Base-by-base conservation (phyloP, 2,329 filamentous ascomycete genomes). In the Cladosporium colombiae region DNA sequence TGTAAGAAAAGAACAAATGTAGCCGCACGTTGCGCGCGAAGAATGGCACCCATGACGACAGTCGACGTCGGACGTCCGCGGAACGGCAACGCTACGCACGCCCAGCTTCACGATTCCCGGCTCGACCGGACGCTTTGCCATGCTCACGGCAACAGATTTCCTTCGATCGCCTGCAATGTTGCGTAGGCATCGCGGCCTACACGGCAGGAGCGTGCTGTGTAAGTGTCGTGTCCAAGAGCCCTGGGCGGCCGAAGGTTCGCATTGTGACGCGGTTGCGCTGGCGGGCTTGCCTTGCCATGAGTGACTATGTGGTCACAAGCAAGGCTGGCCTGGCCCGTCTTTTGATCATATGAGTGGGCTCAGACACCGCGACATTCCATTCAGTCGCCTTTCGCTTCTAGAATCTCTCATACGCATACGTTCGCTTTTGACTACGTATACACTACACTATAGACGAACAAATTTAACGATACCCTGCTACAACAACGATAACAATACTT, bases 51-150 rank as follows among this genome's bases (percentile, higher is more conserved):
- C 50, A 55, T 55, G 52, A 55, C 52, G 31, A 31, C 52, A 55
- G 52, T n/a, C 27, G 31, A 55, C 27, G 18, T 29, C 52, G 52
- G 52, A 31, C 52, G 27, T 33, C 52, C 52, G 52, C 52, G 52
- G 52, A 55, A 55, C 52, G 52, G 52, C 27, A 33, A 55, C 25
- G 10, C 27, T 55, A 55, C 52, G 52, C 52, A 55, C 52, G 52
- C 52, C 52, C 52, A 55, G 52, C 27, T 55, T 55, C 18, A 18
- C 52, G 52, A 55, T 55, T 55, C 27, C 52, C 40, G 40, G 40
- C 40, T 46, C 40, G 40, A 46, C 40, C 52, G 31, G 27, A 18
- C 52, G 52, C n/a, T 46, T 46, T 55, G 52, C 52, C 52, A 55
- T 55, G 52, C 18, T 55, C n/a, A 21, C 52, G 7, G 52, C 52